Conservation (phyloP, 2,329 filamentous ascomycete species). For the Phialophora verrucosa region DNA sequence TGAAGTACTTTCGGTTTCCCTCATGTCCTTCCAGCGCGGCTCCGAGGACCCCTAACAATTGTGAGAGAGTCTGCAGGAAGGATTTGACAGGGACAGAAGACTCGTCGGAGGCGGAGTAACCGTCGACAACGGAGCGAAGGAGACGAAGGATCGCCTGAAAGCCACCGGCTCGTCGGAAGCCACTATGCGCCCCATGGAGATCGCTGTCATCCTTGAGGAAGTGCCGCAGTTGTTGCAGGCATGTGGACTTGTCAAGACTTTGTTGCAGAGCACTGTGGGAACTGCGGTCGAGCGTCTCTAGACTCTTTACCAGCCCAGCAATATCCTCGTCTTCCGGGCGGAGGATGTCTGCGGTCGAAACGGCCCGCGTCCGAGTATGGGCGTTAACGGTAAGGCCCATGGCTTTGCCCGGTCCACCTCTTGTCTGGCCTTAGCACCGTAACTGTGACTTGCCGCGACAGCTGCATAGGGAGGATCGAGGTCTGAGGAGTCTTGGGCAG, state of each 20-base stretch:
- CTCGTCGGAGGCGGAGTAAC: conserved; percentile 64
- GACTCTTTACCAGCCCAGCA: conserved; percentile 34
- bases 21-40: conserved; percentile 77
- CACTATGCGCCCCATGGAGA: conserved; percentile 68
- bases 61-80: conserved; percentile 70
- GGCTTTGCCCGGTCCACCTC: conserved; percentile 30
- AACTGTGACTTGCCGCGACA: conserved; percentile 16
- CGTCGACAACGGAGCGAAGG: conserved; percentile 73
- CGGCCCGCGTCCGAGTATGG: conserved; percentile 34
- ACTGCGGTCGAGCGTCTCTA: conserved; percentile 44
- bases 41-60: conserved; percentile 66
- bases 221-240: conserved; percentile 70
- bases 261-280: conserved; percentile 43
- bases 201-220: conserved; percentile 60
- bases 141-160: conserved; percentile 76
- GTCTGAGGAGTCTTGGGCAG: conserved; percentile 1
- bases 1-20: conserved; percentile 88
- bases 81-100: conserved; percentile 44
- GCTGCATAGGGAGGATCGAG: conserved; percentile 29
- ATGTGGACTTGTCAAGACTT: conserved; percentile 56
- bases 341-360: conserved; percentile 37
- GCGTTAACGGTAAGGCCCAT: conserved; percentile 34
- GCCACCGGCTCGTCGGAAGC: conserved; percentile 79
- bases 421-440: conserved; percentile 30
- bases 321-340: conserved; percentile 38